These are phyloP conservation scores for Fraxinus nigra DNA, from an alignment of 305 asterid genomes.

Conservation along the genomic window DNA sequence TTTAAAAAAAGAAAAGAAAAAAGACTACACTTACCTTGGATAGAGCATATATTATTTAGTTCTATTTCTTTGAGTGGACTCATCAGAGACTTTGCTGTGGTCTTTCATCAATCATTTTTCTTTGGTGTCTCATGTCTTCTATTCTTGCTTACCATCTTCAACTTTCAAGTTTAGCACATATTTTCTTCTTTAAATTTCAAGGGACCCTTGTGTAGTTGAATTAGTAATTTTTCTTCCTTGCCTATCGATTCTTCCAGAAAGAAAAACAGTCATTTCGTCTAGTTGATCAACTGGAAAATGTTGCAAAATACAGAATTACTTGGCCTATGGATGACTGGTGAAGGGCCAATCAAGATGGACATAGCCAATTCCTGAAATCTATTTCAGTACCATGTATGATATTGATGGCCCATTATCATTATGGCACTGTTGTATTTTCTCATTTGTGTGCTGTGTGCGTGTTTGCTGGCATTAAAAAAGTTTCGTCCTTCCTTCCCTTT, in stretches of 20 bases:
- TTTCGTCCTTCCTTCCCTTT: not conserved
- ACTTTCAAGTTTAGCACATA: not conserved
- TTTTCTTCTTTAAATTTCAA: not conserved
- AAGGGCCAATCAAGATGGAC: not conserved
- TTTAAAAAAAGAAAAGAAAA: no score
- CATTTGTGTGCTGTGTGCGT: not conserved
- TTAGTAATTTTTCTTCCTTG: not conserved
- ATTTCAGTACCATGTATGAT: not conserved
- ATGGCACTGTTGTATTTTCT: not conserved
- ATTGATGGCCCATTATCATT: not conserved
- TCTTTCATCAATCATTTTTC: not conserved
- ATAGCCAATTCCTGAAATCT: not conserved
- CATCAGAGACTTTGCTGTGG: not conserved
- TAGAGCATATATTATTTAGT: not conserved
- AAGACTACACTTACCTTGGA: not conserved
- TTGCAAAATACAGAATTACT: not conserved
- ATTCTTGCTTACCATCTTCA: not conserved
- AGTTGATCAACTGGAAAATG: not conserved
- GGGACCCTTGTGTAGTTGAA: not conserved
- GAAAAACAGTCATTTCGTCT: not conserved
- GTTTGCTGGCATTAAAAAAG: not conserved
- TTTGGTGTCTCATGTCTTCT: not conserved
- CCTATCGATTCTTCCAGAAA: not conserved
- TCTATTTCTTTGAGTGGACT: not conserved
- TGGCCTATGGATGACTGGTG: not conserved